These are phyloP conservation scores for Tremellales sp. DNA, from an alignment of 1,284 basidiomycete species.

Conservation along the genomic window DNA sequence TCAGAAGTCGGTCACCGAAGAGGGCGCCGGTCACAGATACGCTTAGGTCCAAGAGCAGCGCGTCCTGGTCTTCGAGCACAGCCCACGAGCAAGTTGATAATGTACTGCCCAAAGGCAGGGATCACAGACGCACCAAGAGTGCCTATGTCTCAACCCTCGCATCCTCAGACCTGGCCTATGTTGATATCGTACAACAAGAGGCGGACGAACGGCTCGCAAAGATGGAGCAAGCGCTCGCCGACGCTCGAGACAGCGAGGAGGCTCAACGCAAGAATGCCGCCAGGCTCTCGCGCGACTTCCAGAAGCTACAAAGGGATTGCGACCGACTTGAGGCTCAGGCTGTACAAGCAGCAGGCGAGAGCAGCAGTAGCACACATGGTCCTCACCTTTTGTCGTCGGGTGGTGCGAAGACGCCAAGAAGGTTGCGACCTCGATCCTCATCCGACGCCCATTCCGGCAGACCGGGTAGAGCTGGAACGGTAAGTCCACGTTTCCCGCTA, in stretches of 20 bases:
- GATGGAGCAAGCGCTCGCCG: slow-evolving; percentile 34
- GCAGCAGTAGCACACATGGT: too few relatives aligned
- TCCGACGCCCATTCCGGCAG: too few relatives aligned
- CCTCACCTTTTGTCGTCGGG: too few relatives aligned
- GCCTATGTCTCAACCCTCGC: not conserved
- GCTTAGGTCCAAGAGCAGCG: not conserved
- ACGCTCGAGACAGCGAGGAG: slow-evolving; percentile 37
- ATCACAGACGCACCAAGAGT: not conserved
- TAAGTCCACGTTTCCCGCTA: too few relatives aligned
- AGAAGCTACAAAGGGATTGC: slow-evolving; percentile 31
- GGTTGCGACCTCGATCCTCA: too few relatives aligned
- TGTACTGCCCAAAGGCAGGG: not conserved
- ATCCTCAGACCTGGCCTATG: slow-evolving; percentile 5
- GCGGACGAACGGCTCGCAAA: slow-evolving; percentile 27
- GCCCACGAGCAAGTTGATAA: not conserved
- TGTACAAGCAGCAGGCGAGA: too few relatives aligned
- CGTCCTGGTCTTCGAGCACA: not conserved
- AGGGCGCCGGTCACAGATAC: not conserved
- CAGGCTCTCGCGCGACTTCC: slow-evolving; percentile 29
- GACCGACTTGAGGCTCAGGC: too few relatives aligned
- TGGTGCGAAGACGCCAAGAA: too few relatives aligned
- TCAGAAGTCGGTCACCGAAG: not conserved
- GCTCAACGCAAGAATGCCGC: slow-evolving; percentile 32
- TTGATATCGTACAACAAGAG: slow-evolving; percentile 17
- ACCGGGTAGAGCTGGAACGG: too few relatives aligned